These are phyloP conservation scores for Cercospora berteroae DNA, from an alignment of 2,329 filamentous ascomycete genomes.

Conservation along the genomic window DNA sequence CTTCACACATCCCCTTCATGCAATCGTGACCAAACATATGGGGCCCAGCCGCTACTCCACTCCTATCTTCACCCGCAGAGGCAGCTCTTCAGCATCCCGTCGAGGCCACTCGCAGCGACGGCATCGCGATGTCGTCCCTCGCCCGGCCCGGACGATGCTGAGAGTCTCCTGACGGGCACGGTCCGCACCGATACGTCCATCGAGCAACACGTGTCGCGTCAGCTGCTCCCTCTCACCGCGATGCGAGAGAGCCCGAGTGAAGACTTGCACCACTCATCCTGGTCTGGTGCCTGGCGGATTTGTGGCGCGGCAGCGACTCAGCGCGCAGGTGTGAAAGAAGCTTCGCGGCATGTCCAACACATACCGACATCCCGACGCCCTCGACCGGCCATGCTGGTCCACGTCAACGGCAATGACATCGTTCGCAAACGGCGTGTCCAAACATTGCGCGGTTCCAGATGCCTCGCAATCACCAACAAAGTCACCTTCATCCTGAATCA, in stretches of 20 bases:
- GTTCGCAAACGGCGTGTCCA: background rate
- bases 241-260: background rate
- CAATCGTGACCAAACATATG: background rate
- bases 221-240: background rate
- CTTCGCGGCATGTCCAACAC: background rate
- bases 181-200: background rate
- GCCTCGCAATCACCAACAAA: background rate
- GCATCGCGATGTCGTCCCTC: slow-evolving; percentile 2
- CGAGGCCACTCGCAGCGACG: background rate
- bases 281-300: background rate
- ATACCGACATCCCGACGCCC: background rate
- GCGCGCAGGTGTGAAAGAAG: background rate
- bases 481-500: background rate
- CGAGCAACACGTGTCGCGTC: background rate
- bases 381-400: background rate
- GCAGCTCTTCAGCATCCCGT: background rate
- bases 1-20: background rate
- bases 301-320: background rate
- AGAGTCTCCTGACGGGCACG: slow-evolving; percentile 4
- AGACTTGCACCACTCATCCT: background rate
- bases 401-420: background rate
- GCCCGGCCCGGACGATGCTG: background rate
- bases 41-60: background rate
- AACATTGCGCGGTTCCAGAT: background rate
- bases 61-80: background rate